A percentile compares a stretch with the other conserved stretches of the same genome.
Evolutionary conservation across 2,329 filamentous ascomycete genomes (phyloP).

Genomic region (Fusarium metavorans): DNA sequence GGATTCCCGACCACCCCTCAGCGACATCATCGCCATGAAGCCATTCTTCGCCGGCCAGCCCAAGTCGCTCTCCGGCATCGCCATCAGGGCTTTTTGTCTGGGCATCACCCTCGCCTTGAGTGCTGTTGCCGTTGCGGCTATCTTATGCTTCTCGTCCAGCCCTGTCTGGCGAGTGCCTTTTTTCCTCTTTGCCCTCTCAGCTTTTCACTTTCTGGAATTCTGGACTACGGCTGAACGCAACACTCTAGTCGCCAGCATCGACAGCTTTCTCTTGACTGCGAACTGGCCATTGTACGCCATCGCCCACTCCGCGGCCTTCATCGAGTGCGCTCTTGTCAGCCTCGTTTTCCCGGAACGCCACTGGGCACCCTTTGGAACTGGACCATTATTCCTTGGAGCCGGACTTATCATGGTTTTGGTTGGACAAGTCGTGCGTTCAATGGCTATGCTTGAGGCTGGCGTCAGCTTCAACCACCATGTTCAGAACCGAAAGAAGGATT

Average conservation of each 20-base stretch:
- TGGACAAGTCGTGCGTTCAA: constrained; percentile 81
- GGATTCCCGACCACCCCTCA: constrained; percentile 33
- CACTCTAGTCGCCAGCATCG: constrained; percentile 76
- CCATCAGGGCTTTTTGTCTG: constrained; percentile 67
- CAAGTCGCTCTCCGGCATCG: constrained; percentile 71
- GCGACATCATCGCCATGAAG: constrained; percentile 46
- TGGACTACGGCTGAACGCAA: constrained; percentile 90
- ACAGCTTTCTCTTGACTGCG: constrained; percentile 83
- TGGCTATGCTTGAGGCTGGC: constrained; percentile 90
- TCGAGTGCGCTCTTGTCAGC: constrained; percentile 76
- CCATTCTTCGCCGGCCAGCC: constrained; percentile 59
- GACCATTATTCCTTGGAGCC: constrained; percentile 58
- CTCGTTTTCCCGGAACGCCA: constrained; percentile 64
- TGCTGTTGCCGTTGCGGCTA: constrained; percentile 45
- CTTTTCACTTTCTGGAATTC: constrained; percentile 98
- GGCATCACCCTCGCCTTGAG: constrained; percentile 58
- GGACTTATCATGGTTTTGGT: constrained; percentile 74
- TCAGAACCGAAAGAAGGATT: constrained; percentile 74
- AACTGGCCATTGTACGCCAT: constrained; percentile 89
- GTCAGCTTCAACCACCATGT: constrained; percentile 93
- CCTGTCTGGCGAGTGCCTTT: constrained; percentile 73
- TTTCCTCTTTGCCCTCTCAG: constrained; percentile 75
- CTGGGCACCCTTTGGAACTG: constrained; percentile 59
- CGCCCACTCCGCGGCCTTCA: constrained; percentile 80
- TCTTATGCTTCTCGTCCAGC: constrained; percentile 54